Percentiles rank a stretch among this genome's conserved stretches.
phyloP scores from a whole-genome alignment of 179 eudicot species.

The Carnegiea gigantea region DNA sequence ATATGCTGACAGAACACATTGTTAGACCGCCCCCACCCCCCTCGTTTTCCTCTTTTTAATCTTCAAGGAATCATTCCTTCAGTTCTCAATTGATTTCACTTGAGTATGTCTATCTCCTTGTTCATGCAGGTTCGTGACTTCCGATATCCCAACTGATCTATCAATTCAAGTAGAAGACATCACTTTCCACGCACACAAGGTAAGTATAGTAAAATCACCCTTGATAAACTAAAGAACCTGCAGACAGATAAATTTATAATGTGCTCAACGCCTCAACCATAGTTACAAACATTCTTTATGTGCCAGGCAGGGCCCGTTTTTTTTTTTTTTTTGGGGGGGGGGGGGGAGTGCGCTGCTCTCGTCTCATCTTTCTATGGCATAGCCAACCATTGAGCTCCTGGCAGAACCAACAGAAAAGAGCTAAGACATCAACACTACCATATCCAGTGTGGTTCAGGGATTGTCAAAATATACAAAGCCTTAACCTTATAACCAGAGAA shows the following conservation, averaged over 20 bases:
- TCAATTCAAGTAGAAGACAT: conserved; percentile 51
- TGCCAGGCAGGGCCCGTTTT: no score
- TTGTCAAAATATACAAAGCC: not conserved
- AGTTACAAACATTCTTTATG: no score
- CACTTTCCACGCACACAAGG: conserved; percentile 68
- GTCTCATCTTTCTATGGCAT: not conserved
- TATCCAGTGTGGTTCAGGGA: not conserved
- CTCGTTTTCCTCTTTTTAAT: not conserved
- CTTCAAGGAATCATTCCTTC: not conserved
- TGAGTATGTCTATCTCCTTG: not conserved
- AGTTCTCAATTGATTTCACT: not conserved
- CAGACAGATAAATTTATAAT: no score
- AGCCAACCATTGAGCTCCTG: not conserved
- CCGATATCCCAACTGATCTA: conserved; percentile 57
- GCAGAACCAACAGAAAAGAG: not conserved
- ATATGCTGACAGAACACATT: not conserved
- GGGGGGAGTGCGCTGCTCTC: no score
- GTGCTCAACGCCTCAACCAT: no score
- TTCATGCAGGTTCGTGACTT: conserved; percentile 47
- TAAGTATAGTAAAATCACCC: conserved; percentile 20
- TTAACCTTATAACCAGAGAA: not conserved
- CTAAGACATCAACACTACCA: not conserved
- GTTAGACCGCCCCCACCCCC: not conserved
- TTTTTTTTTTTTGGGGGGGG: no score
- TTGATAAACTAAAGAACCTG: not conserved